These are phyloP conservation scores for Globisporangium cystogenes DNA, from an alignment of 352 stramenopile genomes.

Conservation along the genomic window DNA sequence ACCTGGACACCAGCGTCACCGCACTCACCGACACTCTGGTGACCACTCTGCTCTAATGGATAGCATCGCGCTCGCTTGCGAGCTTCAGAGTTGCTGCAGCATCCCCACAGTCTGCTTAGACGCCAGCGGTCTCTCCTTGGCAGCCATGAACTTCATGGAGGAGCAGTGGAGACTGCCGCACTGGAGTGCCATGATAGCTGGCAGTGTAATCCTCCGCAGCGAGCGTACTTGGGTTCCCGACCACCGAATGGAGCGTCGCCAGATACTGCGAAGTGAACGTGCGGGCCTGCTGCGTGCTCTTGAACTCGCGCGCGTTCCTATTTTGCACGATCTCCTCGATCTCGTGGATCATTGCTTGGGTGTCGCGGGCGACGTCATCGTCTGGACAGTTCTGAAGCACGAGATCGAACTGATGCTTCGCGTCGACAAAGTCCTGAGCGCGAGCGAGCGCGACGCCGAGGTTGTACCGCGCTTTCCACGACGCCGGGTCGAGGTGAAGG, in stretches of 20 bases:
- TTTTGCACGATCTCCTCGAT: conserved; percentile 32
- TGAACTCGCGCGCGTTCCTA: conserved; percentile 29
- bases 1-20: conserved; percentile 24
- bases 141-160: conserved; percentile 29
- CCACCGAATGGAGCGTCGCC: conserved; percentile 23
- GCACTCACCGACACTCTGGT: conserved; percentile 23
- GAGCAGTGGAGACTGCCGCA: conserved; percentile 16
- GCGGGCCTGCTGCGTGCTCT: conserved; percentile 22
- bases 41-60: conserved; percentile 16
- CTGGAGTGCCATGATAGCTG: conserved; percentile 4
- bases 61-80: not conserved
- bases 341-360: conserved; percentile 32
- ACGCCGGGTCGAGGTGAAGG: conserved; percentile 24
- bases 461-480: conserved; percentile 50
- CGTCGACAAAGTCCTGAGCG: conserved; percentile 36
- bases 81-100: conserved; percentile 8
- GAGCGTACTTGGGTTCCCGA: not conserved
- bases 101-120: conserved; percentile 12
- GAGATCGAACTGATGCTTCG: conserved; percentile 35
- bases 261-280: conserved; percentile 48
- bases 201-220: conserved; percentile 18
- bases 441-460: conserved; percentile 38
- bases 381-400: conserved; percentile 18
- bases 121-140: conserved; percentile 30
- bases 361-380: conserved; percentile 10